Evolutionary conservation across 208 protist genomes (phyloP).

Genomic region (Acanthamoeba royreba): DNA sequence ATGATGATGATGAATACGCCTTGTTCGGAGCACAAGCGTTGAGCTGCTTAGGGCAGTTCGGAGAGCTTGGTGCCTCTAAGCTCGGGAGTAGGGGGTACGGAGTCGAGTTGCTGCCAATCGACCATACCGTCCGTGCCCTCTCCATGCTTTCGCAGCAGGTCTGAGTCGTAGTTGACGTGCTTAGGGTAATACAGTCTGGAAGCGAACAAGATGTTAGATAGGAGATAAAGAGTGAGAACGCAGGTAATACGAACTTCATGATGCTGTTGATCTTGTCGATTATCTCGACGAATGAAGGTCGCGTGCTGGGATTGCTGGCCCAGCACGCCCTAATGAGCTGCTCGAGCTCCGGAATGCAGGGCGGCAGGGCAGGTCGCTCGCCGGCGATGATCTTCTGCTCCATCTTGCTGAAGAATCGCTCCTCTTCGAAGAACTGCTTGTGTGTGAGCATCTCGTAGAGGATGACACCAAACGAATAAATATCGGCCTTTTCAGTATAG

Average conservation of each 20-base stretch:
- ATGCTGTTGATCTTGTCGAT: not conserved
- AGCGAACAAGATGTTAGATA: too few species aligned
- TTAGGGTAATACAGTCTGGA: not conserved
- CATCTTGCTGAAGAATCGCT: conserved; percentile 45
- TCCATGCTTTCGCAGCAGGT: not conserved
- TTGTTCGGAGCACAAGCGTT: too few species aligned
- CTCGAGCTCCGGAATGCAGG: not conserved
- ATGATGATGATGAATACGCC: too few species aligned
- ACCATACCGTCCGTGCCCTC: not conserved
- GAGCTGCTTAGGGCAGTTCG: too few species aligned
- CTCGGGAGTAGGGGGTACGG: not conserved
- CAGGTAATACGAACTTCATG: not conserved
- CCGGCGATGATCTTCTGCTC: conserved; percentile 60
- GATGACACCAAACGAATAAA: conserved; percentile 39
- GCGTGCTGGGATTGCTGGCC: not conserved
- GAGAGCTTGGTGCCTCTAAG: too few species aligned
- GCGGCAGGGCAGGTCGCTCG: conserved; percentile 55
- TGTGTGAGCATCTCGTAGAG: conserved; percentile 27
- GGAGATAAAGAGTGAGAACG: not conserved
- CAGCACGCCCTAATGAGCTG: conserved; percentile 59
- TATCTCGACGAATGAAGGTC: not conserved
- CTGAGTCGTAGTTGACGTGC: conserved; percentile 26
- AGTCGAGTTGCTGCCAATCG: not conserved
- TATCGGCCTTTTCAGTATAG: conserved; percentile 42
- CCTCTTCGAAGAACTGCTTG: conserved; percentile 63